These are phyloP conservation scores for Colletotrichum neosansevieriae DNA, from an alignment of 2,329 filamentous ascomycete genomes.

Conservation along the genomic window DNA sequence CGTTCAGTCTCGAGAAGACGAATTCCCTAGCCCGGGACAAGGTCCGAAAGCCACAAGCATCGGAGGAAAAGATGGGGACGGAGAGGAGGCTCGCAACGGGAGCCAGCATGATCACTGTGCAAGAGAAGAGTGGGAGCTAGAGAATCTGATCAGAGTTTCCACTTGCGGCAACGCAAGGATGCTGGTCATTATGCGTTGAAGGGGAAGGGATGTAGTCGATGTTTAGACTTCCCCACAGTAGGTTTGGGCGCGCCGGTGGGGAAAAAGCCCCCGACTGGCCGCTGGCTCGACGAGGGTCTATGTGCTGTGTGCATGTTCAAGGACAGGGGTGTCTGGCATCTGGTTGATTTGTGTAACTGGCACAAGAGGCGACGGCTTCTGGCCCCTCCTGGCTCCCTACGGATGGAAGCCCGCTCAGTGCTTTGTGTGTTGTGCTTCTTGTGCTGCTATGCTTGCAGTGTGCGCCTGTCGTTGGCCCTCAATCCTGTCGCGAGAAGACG, in stretches of 20 bases:
- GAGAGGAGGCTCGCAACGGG: conserved; percentile 44
- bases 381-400: conserved; percentile 15
- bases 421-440: conserved; percentile 41
- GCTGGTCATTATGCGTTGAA: conserved; percentile 51
- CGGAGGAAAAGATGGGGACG: conserved; percentile 38
- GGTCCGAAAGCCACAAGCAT: conserved; percentile 36
- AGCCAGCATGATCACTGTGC: conserved; percentile 45
- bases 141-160: conserved; percentile 47
- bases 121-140: conserved; percentile 39
- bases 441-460: conserved; percentile 11
- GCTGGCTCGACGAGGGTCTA: conserved; percentile 35
- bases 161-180: conserved; percentile 48
- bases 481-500: conserved; percentile 5
- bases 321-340: conserved; percentile 34
- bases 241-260: conserved; percentile 46
- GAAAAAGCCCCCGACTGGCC: conserved; percentile 44
- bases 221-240: conserved; percentile 51
- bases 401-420: conserved; percentile 34
- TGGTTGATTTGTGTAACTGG: conserved; percentile 42
- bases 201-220: conserved; percentile 46
- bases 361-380: conserved; percentile 41
- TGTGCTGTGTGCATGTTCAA: conserved; percentile 21
- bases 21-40: conserved; percentile 35
- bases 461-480: background rate
- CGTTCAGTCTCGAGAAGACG: conserved; percentile 7